Evolutionary conservation across 2,329 filamentous ascomycete genomes (phyloP), one percentile per base, ranked within the genome.

Genomic region (Dactylellina leptospora): DNA sequence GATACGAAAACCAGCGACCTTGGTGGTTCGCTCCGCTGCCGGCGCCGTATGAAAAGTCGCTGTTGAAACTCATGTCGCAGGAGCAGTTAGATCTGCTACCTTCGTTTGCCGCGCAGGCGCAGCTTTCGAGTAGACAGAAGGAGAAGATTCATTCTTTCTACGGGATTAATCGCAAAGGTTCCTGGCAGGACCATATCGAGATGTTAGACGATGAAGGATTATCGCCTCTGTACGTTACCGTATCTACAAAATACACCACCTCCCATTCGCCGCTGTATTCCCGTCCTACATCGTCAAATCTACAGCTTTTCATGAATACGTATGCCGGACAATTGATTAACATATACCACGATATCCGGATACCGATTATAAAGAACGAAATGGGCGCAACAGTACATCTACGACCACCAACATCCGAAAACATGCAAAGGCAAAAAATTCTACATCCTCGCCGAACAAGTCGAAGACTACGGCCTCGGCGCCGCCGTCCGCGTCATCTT

Each of bases 371-470:
- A 30, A 40, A 71, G 66, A 55, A 71, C 66, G 23, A 71, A 71
- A 53, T 71, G 66, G 66, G 56, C 66, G 13, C 66, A 71, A 53
- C 36, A 47, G 23, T 71, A 58, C 45, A 62, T 71, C 16, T 63
- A 71, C 58, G 53, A 71, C 51, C 66, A 71, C 22, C 66, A 71
- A 44, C 56, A 71, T 20, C 66, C 66, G 0, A 18, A 30, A 23
- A 63, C 44, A 25, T 71, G 66, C 45, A 33, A 63, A 13, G 66
- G 58, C 23, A 71, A 71, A 40, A 71, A 63, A 47, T 71, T 71
- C 53, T 71, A 71, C 28, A 51, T 62, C 20, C 18, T 71, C 25
- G 10, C 30, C 36, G 55, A 71, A 22, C 42, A 47, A 16, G 40
- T 47, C 8, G 30, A 16, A 6, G 16, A 16, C 16, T 59, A 71